Evolutionary conservation across 768 basidiomycete genomes (phyloP), one percentile per base, ranked within the genome.

Genomic region (Tephrocybe sp.): DNA sequence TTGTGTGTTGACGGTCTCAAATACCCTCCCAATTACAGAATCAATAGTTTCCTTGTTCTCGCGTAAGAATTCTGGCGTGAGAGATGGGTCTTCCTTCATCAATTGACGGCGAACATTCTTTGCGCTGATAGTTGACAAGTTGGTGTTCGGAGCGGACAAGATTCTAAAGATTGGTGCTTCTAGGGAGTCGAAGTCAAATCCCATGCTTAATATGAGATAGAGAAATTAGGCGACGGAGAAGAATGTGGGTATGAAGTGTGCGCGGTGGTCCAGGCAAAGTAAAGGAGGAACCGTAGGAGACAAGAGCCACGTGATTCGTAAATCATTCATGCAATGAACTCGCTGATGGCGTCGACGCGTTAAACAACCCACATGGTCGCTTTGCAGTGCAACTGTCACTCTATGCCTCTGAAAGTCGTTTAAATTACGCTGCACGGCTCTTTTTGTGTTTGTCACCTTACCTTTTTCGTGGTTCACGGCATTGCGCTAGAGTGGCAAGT

Each of bases 51-150:
- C 65, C 62, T 85, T 89, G 68, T 87, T 69, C 57, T 80, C 76
- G 61, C 84, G 87, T 53, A 95, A 64, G 45, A 78, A 69, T 23
- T 83, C 83, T 20, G 75, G 49, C 7, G 85, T 82, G 48, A 90
- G 62, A 16, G 75, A 67, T 8, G 78, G 65, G 66, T 82, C 75
- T 53, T 71, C 48, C 53, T 80, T 80, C 50, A 72, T 60, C 55
- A 93, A 72, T 63, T 83, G 80, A 62, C 86, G 87, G 57, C 94
- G 83, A 60, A 97, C 92, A 69, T 84, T 84, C 72, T 92, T 96
- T 40, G 92, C 93, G 64, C 84, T 89, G 68, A 93, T 89, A 40
- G 85, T 87, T 40, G 74, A 54, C 60, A 93, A 77, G 74, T 93
- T 87, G 41, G 80, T 85, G 41, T 82, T 84, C 3, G 91, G 91